Evolutionary conservation across 495 filamentous ascomycete species (phyloP).

Genomic region (Tetracladium marchalianum): DNA sequence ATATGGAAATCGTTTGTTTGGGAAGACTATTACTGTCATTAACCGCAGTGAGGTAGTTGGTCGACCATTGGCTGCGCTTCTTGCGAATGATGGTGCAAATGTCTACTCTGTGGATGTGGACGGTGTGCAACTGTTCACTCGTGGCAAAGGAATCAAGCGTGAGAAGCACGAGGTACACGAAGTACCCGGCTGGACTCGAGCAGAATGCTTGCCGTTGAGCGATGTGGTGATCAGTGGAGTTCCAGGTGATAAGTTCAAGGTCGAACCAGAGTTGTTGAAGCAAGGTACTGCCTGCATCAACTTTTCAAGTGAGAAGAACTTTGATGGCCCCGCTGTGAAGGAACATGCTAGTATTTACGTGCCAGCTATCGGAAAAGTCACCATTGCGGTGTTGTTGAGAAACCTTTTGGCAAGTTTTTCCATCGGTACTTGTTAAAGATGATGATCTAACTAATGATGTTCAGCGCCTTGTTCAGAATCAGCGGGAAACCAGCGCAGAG

Average conservation of each 20-base stretch:
- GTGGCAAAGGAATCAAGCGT: constrained; percentile 75
- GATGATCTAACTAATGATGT: neutral
- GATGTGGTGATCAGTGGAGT: constrained; percentile 94
- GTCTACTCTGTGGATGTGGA: constrained; percentile 93
- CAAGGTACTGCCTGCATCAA: constrained; percentile 95
- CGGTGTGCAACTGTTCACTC: constrained; percentile 84
- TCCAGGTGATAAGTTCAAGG: constrained; percentile 77
- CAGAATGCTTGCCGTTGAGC: constrained; percentile 73
- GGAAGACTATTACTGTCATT: constrained; percentile 86
- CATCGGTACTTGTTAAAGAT: neutral
- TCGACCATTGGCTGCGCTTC: constrained; percentile 81
- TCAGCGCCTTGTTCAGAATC: constrained; percentile 1
- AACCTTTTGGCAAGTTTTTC: constrained; percentile 52
- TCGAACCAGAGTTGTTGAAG: constrained; percentile 68
- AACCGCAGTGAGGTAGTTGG: constrained; percentile 95
- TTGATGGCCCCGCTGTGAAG: constrained; percentile 69
- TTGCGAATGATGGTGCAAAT: constrained; percentile 91
- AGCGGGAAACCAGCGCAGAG: neutral
- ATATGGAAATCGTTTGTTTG: constrained; percentile 86
- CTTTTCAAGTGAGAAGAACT: constrained; percentile 95
- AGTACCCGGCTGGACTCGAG: constrained; percentile 53
- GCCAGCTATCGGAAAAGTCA: constrained; percentile 94
- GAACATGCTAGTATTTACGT: constrained; percentile 95
- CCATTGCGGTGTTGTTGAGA: constrained; percentile 80
- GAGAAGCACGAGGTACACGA: constrained; percentile 75